Conservation (phyloP, 345 rosid species). For the Hypericum perforatum region DNA sequence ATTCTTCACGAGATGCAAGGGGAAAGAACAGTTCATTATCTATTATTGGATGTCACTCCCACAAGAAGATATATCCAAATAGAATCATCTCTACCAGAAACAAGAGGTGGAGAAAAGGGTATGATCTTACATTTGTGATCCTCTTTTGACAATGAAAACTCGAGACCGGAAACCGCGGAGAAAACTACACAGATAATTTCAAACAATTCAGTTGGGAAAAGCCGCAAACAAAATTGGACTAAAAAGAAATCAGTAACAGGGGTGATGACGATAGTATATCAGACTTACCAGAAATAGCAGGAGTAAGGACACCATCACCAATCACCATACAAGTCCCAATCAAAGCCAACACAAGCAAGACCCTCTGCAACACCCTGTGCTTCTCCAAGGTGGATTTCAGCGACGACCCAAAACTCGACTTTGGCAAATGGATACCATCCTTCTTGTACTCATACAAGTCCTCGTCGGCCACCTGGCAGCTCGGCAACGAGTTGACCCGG, state of each 20-base stretch:
- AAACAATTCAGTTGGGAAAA: not conserved
- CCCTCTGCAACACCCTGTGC: slow-evolving; percentile 19
- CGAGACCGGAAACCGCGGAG: slow-evolving; percentile 34
- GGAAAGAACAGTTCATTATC: too few relatives aligned
- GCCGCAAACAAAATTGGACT: not conserved
- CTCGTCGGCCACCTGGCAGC: slow-evolving; percentile 38
- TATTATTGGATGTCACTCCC: too few relatives aligned
- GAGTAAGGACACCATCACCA: slow-evolving; percentile 44
- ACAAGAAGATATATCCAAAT: too few relatives aligned
- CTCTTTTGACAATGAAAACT: slow-evolving; percentile 20
- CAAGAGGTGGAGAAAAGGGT: not conserved
- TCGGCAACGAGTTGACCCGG: slow-evolving; percentile 30
- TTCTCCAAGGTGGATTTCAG: slow-evolving; percentile 32
- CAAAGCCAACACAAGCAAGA: slow-evolving; percentile 33
- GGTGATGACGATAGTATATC: too few relatives aligned
- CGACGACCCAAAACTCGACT: slow-evolving; percentile 9
- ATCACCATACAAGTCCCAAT: slow-evolving; percentile 44
- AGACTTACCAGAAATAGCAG: slow-evolving; percentile 35
- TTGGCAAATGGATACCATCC: slow-evolving; percentile 9
- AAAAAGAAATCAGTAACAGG: not conserved
- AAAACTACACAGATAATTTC: slow-evolving; percentile 12
- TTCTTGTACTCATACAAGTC: slow-evolving; percentile 29
- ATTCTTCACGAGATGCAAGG: too few relatives aligned
- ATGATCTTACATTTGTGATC: slow-evolving; percentile 16
- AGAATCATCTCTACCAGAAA: not conserved